phyloP scores from a whole-genome alignment of 2,329 filamentous ascomycete genomes.

The Talaromyces sp. region DNA sequence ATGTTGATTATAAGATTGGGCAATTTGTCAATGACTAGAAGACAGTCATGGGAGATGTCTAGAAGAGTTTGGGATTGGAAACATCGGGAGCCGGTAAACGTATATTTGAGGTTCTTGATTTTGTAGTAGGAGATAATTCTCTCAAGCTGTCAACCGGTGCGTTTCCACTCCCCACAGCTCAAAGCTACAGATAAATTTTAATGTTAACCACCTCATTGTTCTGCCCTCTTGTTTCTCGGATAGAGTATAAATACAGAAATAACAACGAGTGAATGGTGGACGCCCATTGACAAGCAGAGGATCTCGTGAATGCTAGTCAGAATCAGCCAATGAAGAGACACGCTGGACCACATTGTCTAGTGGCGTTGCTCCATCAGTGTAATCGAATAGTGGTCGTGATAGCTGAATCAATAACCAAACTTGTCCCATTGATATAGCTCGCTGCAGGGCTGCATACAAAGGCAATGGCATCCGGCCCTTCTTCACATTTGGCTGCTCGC shows the following conservation, averaged over 20 bases:
- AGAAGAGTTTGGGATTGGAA: not conserved
- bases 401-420: not conserved
- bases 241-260: too few species aligned
- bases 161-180: not conserved
- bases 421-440: conserved; percentile 5
- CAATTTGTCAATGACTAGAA: too few species aligned
- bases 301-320: too few species aligned
- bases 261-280: too few species aligned
- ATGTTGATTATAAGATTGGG: too few species aligned
- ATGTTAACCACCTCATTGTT: not conserved
- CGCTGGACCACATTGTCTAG: too few species aligned
- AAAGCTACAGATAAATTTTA: not conserved
- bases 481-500: not conserved
- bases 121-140: not conserved
- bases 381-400: conserved; percentile 1
- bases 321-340: too few species aligned
- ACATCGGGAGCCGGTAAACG: not conserved
- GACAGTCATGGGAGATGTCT: too few species aligned
- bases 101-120: not conserved
- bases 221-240: too few species aligned
- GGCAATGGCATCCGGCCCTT: not conserved
- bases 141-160: not conserved
- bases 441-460: conserved; percentile 5
- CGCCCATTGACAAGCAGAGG: too few species aligned
- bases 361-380: not conserved